Evolutionary conservation across 805 yeast species (phyloP).

Genomic region (Kazachstania viticola): DNA sequence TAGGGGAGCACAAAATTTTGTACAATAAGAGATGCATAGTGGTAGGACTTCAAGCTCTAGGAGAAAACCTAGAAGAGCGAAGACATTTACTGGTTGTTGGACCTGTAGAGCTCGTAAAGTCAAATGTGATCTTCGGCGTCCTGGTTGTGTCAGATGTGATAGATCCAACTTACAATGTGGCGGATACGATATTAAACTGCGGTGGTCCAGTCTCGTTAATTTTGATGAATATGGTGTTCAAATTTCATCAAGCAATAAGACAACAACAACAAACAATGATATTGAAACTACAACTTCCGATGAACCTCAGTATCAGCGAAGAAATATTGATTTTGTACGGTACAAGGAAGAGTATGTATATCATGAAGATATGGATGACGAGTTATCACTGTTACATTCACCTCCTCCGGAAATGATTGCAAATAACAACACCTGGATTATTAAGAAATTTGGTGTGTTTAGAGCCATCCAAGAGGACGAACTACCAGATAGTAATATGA

Average conservation of each 20-base stretch:
- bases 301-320: constrained; percentile 52
- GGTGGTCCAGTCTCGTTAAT: constrained; percentile 54
- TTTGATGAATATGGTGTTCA: constrained; percentile 36
- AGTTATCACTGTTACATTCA: constrained; percentile 37
- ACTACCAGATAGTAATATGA: constrained; percentile 11
- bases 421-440: constrained; percentile 36
- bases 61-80: constrained; percentile 31
- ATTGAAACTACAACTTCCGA: constrained; percentile 5
- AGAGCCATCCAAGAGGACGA: constrained; percentile 21
- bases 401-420: constrained; percentile 33
- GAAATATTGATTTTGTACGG: constrained; percentile 62
- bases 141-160: constrained; percentile 60
- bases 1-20: no score
- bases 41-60: no score
- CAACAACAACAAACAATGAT: not conserved
- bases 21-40: no score
- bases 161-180: constrained; percentile 60
- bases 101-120: constrained; percentile 75
- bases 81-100: constrained; percentile 81
- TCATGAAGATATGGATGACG: constrained; percentile 77
- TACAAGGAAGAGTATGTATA: constrained; percentile 65
- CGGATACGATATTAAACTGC: constrained; percentile 70
- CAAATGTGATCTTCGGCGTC: constrained; percentile 65
- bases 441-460: constrained; percentile 82
- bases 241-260: constrained; percentile 2